phyloP scores from a whole-genome alignment of 331 rosid species.

The Saraca asoca region DNA sequence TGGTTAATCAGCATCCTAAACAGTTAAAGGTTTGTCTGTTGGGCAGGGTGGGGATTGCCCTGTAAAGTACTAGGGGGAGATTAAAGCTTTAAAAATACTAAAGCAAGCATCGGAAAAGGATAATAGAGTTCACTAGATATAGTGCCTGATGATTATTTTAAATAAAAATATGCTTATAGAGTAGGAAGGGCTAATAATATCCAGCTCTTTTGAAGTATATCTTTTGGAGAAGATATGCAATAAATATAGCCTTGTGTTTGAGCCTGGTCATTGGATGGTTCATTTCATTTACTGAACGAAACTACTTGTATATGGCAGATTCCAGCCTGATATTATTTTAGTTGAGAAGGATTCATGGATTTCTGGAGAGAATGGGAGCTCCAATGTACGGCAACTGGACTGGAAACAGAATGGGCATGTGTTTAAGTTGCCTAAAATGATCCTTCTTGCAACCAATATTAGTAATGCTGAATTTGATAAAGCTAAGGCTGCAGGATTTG shows the following conservation, averaged over 20 bases:
- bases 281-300: slow-evolving; percentile 32
- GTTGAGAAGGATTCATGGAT: slow-evolving; percentile 90
- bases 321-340: slow-evolving; percentile 75
- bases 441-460: slow-evolving; percentile 86
- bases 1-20: no score
- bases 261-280: slow-evolving; percentile 2
- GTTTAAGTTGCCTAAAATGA: slow-evolving; percentile 66
- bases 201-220: background rate
- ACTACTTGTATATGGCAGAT: slow-evolving; percentile 57
- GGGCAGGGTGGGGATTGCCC: no score
- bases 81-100: background rate
- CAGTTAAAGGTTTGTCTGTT: no score
- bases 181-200: background rate
- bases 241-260: background rate
- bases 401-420: slow-evolving; percentile 66
- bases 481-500: slow-evolving; percentile 77
- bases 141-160: background rate
- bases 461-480: slow-evolving; percentile 60
- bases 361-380: slow-evolving; percentile 65
- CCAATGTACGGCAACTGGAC: slow-evolving; percentile 51
- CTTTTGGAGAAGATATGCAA: slow-evolving; percentile 26
- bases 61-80: background rate
- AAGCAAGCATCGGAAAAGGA: background rate
- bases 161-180: background rate
- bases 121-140: no score